Evolutionary conservation across 306 rosid species (phyloP).

Genomic region (Inga oerstediana): DNA sequence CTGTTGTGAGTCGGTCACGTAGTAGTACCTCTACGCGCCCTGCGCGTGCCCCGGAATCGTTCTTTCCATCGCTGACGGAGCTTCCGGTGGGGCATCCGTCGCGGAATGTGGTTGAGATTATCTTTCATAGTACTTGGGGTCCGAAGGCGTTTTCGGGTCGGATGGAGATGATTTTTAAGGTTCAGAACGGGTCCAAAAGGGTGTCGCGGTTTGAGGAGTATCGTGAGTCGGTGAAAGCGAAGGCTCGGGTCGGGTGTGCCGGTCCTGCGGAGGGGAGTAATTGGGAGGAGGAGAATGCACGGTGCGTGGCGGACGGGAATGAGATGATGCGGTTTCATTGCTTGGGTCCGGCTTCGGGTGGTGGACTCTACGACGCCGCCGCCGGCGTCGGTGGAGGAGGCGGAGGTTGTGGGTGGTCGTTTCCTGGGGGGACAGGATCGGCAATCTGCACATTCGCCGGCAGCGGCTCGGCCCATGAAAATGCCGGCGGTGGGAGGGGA

Average conservation of each 20-base stretch:
- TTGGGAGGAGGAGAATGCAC: constrained; percentile 81
- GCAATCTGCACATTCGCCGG: constrained; percentile 78
- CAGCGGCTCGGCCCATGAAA: constrained; percentile 79
- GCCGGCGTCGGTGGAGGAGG: constrained; percentile 37
- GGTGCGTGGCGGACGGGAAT: constrained; percentile 93
- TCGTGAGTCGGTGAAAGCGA: constrained; percentile 64
- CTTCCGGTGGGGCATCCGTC: constrained; percentile 85
- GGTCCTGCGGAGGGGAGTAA: constrained; percentile 34
- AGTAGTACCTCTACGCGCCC: constrained; percentile 35
- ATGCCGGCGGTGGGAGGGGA: constrained; percentile 74
- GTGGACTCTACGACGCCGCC: constrained; percentile 40
- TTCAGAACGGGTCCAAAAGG: constrained; percentile 62
- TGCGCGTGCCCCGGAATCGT: constrained; percentile 34
- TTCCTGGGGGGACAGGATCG: constrained; percentile 57
- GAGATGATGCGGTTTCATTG: constrained; percentile 92
- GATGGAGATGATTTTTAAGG: constrained; percentile 77
- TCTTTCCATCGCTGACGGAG: constrained; percentile 57
- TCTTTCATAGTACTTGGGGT: constrained; percentile 88
- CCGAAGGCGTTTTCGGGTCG: constrained; percentile 71
- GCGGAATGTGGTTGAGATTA: constrained; percentile 82
- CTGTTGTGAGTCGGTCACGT: constrained; percentile 35
- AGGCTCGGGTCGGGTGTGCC: constrained; percentile 46
- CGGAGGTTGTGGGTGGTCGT: constrained; percentile 55
- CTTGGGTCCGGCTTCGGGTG: constrained; percentile 57
- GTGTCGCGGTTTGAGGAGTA: constrained; percentile 87